Conservation (phyloP, 2,329 filamentous ascomycete species). For the Penicillium sp. region DNA sequence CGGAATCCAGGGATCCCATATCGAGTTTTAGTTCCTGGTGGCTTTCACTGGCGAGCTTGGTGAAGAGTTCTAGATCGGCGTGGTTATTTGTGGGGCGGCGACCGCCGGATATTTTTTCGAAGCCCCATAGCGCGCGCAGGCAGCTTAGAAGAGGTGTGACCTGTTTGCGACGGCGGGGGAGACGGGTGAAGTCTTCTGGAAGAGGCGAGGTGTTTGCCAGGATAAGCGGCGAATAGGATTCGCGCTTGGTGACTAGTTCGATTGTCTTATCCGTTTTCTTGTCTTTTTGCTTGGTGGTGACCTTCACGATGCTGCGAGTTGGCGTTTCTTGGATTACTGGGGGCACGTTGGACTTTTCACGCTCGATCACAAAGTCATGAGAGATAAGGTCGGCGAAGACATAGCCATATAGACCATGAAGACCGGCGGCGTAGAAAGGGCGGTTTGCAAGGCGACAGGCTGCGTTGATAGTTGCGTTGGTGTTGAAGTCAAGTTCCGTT, state of each 20-base stretch:
- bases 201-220: constrained; percentile 80
- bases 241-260: constrained; percentile 88
- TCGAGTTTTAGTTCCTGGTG: constrained; percentile 74
- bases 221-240: constrained; percentile 84
- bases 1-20: constrained; percentile 64
- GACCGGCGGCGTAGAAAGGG: constrained; percentile 85
- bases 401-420: constrained; percentile 90
- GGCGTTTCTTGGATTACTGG: constrained; percentile 68
- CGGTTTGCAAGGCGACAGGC: constrained; percentile 75
- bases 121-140: constrained; percentile 87
- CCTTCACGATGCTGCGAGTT: constrained; percentile 73
- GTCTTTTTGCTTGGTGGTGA: constrained; percentile 69
- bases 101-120: constrained; percentile 61
- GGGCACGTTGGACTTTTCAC: constrained; percentile 74
- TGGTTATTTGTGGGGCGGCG: constrained; percentile 57
- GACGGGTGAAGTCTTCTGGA: constrained; percentile 67
- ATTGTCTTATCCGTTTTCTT: constrained; percentile 70
- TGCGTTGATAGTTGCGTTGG: constrained; percentile 78
- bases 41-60: constrained; percentile 72
- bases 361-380: constrained; percentile 87
- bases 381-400: constrained; percentile 90
- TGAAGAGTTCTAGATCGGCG: constrained; percentile 74
- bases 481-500: constrained; percentile 77
- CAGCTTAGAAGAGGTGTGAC: constrained; percentile 86
- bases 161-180: constrained; percentile 66